Base-by-base conservation (phyloP, 192 early-diverging fungal species). In the Coemansia sp. region DNA sequence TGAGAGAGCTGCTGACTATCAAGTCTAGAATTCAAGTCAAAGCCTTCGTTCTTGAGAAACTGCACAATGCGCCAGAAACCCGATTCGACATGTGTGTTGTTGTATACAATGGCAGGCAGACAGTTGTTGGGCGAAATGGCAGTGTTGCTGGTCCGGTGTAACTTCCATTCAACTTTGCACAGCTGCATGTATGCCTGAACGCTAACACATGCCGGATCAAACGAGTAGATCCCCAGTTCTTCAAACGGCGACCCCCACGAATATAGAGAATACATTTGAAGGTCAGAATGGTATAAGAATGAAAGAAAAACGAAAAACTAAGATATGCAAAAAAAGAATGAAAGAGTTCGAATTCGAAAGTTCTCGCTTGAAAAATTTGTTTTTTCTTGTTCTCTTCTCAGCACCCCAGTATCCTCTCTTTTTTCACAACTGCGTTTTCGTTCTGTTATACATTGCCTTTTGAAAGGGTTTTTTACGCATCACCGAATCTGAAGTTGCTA, bases 161-260 rank as follows among this genome's bases (percentile, higher is more conserved):
- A 69, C 61, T 63, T 57, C 75, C 75, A 78, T 3, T 71, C 58
- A 17, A 50, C 66, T n/a, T 68, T 62, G 62, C 61, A 55, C n/a
- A 78, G 52, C 64, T 68, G 75, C 21, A 78, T 47, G 33, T 78
- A 78, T 21, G 65, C 72, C 73, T 78, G 75, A 9, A 62, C 40
- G 56, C 75, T 78, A 51, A 71, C 33, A 41, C 75, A 71, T 19
- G 59, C 37, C 39, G 75, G 65, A 43, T 78, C 75, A 18, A 78
- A 78, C 24, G 75, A 78, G 39, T 60, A 62, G 10, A 78, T 18
- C 7, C 62, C 75, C 55, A 71, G 60, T 1, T 58, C 45, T 12
- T 53, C 64, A 50, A 71, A 68, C 3, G 69, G 75, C 42, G 75
- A 67, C n/a, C 69, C 69, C 75, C 75, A 78, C 11, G 69, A 59